phyloP scores from a whole-genome alignment of 2,329 filamentous ascomycete genomes.

The Monilinia laxa region DNA sequence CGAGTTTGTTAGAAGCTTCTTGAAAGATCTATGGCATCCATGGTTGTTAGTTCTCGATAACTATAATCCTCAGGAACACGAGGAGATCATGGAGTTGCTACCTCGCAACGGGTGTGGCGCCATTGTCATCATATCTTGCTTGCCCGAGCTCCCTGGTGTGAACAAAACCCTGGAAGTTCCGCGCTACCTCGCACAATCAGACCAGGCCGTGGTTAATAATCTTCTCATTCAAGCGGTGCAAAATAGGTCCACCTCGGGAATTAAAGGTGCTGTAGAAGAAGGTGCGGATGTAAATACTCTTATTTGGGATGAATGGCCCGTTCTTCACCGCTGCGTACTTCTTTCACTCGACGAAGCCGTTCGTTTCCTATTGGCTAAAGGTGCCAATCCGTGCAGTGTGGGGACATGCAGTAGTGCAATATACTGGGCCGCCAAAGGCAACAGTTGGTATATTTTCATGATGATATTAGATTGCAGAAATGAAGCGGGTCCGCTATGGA shows the following conservation, averaged over 20 bases:
- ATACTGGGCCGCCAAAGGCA: conserved; percentile 32
- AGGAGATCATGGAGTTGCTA: conserved; percentile 27
- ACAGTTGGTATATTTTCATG: conserved; percentile 35
- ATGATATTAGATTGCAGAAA: conserved; percentile 42
- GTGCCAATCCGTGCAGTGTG: conserved; percentile 28
- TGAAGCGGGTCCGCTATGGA: conserved; percentile 43
- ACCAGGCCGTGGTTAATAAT: conserved; percentile 25
- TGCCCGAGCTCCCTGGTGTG: neutral
- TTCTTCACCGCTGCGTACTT: conserved; percentile 29
- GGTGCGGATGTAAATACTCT: conserved; percentile 28
- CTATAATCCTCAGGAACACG: conserved; percentile 22
- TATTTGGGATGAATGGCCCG: conserved; percentile 28
- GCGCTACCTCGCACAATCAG: conserved; percentile 20
- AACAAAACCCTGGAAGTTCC: conserved; percentile 19
- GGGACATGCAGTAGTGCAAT: conserved; percentile 27
- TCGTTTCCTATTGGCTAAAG: conserved; percentile 29
- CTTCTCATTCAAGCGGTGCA: conserved; percentile 25
- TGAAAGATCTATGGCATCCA: conserved; percentile 29
- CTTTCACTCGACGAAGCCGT: conserved; percentile 31
- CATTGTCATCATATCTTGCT: neutral
- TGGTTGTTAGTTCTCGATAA: conserved; percentile 30
- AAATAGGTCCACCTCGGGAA: conserved; percentile 20
- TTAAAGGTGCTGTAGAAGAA: conserved; percentile 26
- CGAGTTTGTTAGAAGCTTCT: conserved; percentile 27
- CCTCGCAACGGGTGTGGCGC: conserved; percentile 27